Evolutionary conservation across 306 rosid species (phyloP), one percentile per base, ranked within the genome.

Genomic region (Malus sylvestris): DNA sequence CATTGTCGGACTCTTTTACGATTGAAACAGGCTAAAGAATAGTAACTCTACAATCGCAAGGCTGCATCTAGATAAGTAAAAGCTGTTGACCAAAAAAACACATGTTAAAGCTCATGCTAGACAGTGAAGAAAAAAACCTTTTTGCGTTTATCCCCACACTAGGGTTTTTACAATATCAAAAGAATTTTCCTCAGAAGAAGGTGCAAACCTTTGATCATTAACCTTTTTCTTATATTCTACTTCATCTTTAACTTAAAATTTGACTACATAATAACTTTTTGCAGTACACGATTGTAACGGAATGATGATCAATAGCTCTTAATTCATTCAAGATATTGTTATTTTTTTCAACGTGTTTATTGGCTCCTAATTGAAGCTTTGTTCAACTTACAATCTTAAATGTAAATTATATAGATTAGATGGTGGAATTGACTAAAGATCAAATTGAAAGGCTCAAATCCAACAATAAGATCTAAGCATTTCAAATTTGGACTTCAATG

Each of bases 61-160:
- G 81, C 78, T 68, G 81, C 83, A 81, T 76, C 16, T 49, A 22
- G 18, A 42, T 46, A 62, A 23, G 85, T 71, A 74, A 62, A 73
- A 85, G 78, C 81, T 67, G 12, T 42, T 42, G 45, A 42, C 12
- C 10, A 42, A 42, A 40, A 8, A 40, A 42, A 42, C 0, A 42
- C 45, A 42, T 42, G 45, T 9, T 2, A 42, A 8, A 61, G 27
- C 51, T 15, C 35, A 33, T 42, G 66, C 22, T 25, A 23, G 71
- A 64, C 74, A 68, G 79, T 29, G 76, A 58, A 70, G 81, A 74
- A 76, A 30, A 32, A 80, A 70, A 58, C 20, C 69, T 59, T 52
- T 68, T 77, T 57, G 57, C 72, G 67, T 74, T 32, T 61, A 51
- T 46, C 35, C 10, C 58, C 67, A 62, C 1, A 13, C 35, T 72